Base-by-base conservation (phyloP, 2,329 filamentous ascomycete genomes). In the Cladophialophora yegresii region DNA sequence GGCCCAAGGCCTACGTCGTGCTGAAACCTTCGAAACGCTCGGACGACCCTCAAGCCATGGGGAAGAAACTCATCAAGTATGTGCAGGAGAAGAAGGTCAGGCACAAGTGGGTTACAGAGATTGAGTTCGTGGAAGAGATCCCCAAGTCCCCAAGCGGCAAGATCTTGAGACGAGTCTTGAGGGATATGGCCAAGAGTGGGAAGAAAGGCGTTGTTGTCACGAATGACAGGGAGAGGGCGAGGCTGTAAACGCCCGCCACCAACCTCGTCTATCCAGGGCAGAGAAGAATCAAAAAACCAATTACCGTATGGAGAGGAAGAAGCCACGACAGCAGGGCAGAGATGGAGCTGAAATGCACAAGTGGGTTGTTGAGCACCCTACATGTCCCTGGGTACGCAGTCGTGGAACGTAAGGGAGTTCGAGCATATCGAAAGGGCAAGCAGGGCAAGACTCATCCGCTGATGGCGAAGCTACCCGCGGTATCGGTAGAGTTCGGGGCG, bases 121-220 rank as follows among this genome's bases (percentile, higher is more conserved):
- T 33, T 76, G 79, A 23, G 80, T 77, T 83, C 54, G 77, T 83
- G 4, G 78, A 82, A 49, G 75, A 79, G 45, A 81, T 84, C 33
- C 82, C 82, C 1, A 80, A 81, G 59, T 80, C 79, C 3, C 75
- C 80, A 1, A 82, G 80, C 63, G 82, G 82, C 9, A 84, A 84
- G 73, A 82, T 83, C 60, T 75, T 80, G 63, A 73, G 78, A 8
- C 64, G 69, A 33, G 65, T 72, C 13, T 54, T 72, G 20, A 64
- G 69, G 45, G 70, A 72, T 45, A 64, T 71, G 67, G 49, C 58
- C 32, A 67, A 64, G 61, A 32, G 32, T 20, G 68, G 66, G n/a
- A 67, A 65, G 54, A 66, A 64, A 45, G 64, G 69, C 10, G 49
- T 70, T 23, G 64, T 68, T 22, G 54, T 70, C 61, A 67, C 47